phyloP scores from a whole-genome alignment of 1,284 basidiomycete species.

The Inonotus obliquus region DNA sequence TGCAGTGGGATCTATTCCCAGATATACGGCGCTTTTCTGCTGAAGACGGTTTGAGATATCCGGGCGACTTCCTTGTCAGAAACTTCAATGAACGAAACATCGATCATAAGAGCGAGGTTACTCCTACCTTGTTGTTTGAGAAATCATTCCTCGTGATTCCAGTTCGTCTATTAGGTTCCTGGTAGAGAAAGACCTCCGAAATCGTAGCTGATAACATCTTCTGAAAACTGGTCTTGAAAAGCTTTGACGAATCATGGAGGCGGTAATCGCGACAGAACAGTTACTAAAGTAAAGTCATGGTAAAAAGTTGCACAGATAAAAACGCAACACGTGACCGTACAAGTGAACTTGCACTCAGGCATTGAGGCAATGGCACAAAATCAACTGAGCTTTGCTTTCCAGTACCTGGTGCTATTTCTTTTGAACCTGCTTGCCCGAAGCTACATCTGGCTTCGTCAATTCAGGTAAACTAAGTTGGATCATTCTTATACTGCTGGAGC shows the following conservation, averaged over 20 bases:
- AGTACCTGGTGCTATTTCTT: too few species aligned
- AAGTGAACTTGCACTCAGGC: too few species aligned
- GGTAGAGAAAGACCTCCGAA: neutral
- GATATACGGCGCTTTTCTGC: slow-evolving; percentile 56
- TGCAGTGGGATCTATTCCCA: slow-evolving; percentile 92
- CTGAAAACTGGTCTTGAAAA: neutral
- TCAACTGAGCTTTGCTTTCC: too few species aligned
- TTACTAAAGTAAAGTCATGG: too few species aligned
- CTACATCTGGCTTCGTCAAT: too few species aligned
- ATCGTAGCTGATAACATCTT: neutral
- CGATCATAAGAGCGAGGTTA: neutral
- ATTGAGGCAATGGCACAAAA: too few species aligned
- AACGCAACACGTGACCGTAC: too few species aligned
- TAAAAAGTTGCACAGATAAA: too few species aligned
- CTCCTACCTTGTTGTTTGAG: slow-evolving; percentile 15
- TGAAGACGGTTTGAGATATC: slow-evolving; percentile 7
- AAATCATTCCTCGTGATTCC: slow-evolving; percentile 13
- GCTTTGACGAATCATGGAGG: neutral
- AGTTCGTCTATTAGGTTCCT: slow-evolving; percentile 10
- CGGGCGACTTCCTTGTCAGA: slow-evolving; percentile 5
- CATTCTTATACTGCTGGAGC: too few species aligned
- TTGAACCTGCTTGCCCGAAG: too few species aligned
- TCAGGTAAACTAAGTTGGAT: too few species aligned
- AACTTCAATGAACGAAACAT: neutral
- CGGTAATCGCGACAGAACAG: too few species aligned